Evolutionary conservation across 78 protist genomes (phyloP), one percentile per base, ranked within the genome.

Genomic region (Chrysochromulina tobinii): DNA sequence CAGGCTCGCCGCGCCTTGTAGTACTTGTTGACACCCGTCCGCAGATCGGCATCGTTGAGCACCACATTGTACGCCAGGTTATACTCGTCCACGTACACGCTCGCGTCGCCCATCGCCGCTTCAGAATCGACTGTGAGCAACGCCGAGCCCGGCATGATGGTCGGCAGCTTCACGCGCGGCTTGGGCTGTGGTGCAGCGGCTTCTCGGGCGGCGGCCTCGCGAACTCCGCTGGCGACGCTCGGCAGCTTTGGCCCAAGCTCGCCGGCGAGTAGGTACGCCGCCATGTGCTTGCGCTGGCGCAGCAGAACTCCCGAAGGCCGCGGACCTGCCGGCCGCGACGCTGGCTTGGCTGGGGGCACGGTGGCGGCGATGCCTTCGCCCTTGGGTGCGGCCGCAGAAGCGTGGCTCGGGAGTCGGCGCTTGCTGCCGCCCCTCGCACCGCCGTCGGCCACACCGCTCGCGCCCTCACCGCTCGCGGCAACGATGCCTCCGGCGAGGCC

Each of bases 11-110:
- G 38, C 38, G 38, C 38, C 38, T 17, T 7, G 57, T 75, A 75
- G 83, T 15, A 75, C 83, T 75, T 75, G 83, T 75, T 75, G 12
- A 18, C 25, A 57, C 83, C 83, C 27, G 12, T 18, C 27, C 27
- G 6, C 18, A 75, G 54, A 57, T 75, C 57, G 58, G 50, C 57
- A 18, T 1, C 11, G 83, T 75, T 75, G 83, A 38, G 57, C 25
- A 50, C 25, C 58, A n/a, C 3, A 1, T 75, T 11, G 38, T n/a
- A 75, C 83, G 83, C 83, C 23, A 75, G 83, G 83, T 75, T 75
- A 57, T 75, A 50, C 83, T 75, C 83, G 57, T 75, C 83, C 25
- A 75, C 25, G 83, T 50, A 75, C 25, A 75, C 83, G 59, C 57
- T 12, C 12, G 83, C 7, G 27, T 54, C 83, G 83, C 27, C 14